Conservation (phyloP, 305 asterid species). For the Fraxinus paxiana region DNA sequence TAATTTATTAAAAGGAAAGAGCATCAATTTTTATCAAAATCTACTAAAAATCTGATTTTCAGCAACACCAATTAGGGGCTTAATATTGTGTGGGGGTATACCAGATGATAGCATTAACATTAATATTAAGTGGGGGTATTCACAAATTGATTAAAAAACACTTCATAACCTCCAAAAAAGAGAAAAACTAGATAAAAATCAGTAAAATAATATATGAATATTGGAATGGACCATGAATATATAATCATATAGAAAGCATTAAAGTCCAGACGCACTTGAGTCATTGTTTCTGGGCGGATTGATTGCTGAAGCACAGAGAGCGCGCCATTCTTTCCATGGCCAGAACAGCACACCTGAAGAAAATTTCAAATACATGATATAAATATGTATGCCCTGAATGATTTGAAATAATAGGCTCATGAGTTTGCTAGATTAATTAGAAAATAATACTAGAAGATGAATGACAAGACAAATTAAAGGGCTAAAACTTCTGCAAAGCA, state of each 20-base stretch:
- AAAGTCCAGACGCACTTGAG: conserved; percentile 56
- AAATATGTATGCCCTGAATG: neutral
- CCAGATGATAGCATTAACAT: neutral
- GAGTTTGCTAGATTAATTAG: neutral
- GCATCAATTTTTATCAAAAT: neutral
- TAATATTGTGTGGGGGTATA: neutral
- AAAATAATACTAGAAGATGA: conserved; percentile 8
- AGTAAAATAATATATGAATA: conserved; percentile 14
- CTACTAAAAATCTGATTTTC: neutral
- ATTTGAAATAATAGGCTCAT: conserved; percentile 18
- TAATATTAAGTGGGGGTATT: conserved; percentile 6
- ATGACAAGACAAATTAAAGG: conserved; percentile 1
- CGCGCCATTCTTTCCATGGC: conserved; percentile 97
- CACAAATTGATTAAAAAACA: conserved; percentile 10
- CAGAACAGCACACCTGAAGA: conserved; percentile 92
- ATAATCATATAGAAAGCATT: conserved; percentile 18
- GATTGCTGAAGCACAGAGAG: conserved; percentile 88
- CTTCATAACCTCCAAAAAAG: conserved; percentile 19
- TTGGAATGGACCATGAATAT: conserved; percentile 7
- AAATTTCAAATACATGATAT: conserved; percentile 26
- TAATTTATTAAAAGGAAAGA: neutral
- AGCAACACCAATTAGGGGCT: neutral
- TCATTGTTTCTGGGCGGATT: conserved; percentile 87
- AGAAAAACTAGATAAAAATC: conserved; percentile 16
- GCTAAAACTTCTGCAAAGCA: conserved; percentile 16